Conservation (phyloP, 495 filamentous ascomycete species). For the Neurospora pannonica region DNA sequence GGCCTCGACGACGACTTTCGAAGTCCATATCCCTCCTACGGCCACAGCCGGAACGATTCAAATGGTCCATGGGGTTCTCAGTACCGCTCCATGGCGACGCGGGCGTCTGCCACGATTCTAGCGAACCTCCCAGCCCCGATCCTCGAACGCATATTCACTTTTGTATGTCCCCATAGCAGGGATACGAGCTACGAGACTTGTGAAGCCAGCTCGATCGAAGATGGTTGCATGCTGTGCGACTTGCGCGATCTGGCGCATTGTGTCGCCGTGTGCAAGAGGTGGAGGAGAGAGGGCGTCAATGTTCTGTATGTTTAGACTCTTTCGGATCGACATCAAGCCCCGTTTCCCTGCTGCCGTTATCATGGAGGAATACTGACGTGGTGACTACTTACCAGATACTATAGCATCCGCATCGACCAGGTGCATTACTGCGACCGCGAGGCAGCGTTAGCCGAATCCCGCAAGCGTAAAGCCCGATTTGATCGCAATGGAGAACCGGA, state of each 20-base stretch:
- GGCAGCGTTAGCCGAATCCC: conserved; percentile 62
- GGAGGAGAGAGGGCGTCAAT: conserved; percentile 48
- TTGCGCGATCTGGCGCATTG: conserved; percentile 82
- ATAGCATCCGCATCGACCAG: conserved; percentile 81
- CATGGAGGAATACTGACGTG: conserved; percentile 1
- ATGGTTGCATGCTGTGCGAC: conserved; percentile 93
- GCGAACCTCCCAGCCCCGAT: conserved; percentile 50
- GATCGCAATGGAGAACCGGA: conserved; percentile 66
- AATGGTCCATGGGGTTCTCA: not conserved
- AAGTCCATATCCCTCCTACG: not conserved
- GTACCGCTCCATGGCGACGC: conserved; percentile 12
- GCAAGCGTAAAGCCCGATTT: conserved; percentile 66
- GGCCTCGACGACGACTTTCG: conserved; percentile 5
- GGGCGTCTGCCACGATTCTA: conserved; percentile 20
- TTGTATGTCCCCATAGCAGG: conserved; percentile 71
- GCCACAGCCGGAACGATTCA: not conserved
- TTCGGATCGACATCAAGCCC: not conserved
- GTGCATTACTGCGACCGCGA: conserved; percentile 94
- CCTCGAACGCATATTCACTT: conserved; percentile 63
- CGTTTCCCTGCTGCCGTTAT: not conserved
- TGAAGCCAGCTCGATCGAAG: conserved; percentile 70
- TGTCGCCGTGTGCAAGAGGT: conserved; percentile 60
- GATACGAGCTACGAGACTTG: conserved; percentile 73
- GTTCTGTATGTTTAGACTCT: conserved; percentile 46
- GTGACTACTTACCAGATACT: conserved; percentile 49